Percentiles rank a stretch among this genome's conserved stretches.
phyloP scores from a whole-genome alignment of 1,284 basidiomycete genomes.

The Phellopilus nigrolimitatus region DNA sequence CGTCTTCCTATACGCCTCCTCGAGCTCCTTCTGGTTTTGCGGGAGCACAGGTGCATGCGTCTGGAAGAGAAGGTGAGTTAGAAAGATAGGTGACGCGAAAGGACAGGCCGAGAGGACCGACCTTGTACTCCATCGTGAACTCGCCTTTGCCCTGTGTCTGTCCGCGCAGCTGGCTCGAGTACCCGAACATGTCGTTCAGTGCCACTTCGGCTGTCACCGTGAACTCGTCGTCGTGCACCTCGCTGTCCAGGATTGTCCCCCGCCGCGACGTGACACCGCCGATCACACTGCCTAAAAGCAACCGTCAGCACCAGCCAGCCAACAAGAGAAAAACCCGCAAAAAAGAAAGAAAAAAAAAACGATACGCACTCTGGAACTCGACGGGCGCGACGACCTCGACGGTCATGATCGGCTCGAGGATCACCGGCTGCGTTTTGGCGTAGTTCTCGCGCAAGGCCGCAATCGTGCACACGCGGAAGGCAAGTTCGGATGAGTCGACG shows the following conservation, averaged over 20 bases:
- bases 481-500: conserved; percentile 97
- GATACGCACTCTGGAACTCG: conserved; percentile 86
- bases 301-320: too few species aligned
- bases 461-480: conserved; percentile 88
- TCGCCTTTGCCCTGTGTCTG: conserved; percentile 95
- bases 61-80: conserved; percentile 32
- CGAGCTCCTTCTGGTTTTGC: conserved; percentile 81
- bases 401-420: conserved; percentile 97
- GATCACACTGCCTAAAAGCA: conserved; percentile 69
- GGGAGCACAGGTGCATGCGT: conserved; percentile 85
- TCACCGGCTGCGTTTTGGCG: conserved; percentile 70
- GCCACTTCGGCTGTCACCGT: conserved; percentile 89
- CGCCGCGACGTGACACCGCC: conserved; percentile 91
- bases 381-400: conserved; percentile 96
- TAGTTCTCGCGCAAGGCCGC: conserved; percentile 94
- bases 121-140: conserved; percentile 97
- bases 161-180: conserved; percentile 87
- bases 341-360: too few species aligned
- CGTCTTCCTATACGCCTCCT: conserved; percentile 61
- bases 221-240: conserved; percentile 97
- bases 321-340: too few species aligned
- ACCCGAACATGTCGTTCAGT: conserved; percentile 99
- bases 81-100: not conserved
- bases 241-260: conserved; percentile 94
- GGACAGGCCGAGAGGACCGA: conserved; percentile 30